Evolutionary conservation across 108 stramenopile species (phyloP).

Genomic region (Nitzschia putrida): DNA sequence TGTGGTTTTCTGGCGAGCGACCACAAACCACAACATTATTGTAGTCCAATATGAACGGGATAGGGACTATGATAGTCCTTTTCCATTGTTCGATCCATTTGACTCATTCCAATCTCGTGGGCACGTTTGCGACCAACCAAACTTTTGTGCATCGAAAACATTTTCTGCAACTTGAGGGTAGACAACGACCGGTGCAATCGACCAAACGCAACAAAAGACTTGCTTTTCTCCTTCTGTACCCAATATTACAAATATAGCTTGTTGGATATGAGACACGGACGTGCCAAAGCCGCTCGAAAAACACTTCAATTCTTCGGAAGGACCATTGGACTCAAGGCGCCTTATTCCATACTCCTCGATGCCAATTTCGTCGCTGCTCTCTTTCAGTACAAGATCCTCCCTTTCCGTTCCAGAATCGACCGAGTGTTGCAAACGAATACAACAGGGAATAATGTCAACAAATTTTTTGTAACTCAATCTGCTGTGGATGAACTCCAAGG

Average conservation of each 20-base stretch:
- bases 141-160: too few relatives aligned
- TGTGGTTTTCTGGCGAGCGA: too few relatives aligned
- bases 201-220: too few relatives aligned
- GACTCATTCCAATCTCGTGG: too few relatives aligned
- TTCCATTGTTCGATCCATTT: too few relatives aligned
- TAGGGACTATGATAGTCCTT: too few relatives aligned
- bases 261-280: slow-evolving; percentile 76
- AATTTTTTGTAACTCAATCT: slow-evolving; percentile 29
- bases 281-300: slow-evolving; percentile 80
- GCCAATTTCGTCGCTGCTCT: slow-evolving; percentile 74
- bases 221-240: too few relatives aligned
- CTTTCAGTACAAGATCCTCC: slow-evolving; percentile 61
- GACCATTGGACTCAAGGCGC: slow-evolving; percentile 62
- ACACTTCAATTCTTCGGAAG: slow-evolving; percentile 79
- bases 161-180: too few relatives aligned
- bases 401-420: slow-evolving; percentile 51
- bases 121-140: too few relatives aligned
- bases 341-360: slow-evolving; percentile 74
- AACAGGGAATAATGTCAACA: not conserved
- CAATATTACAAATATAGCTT: not conserved
- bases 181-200: too few relatives aligned
- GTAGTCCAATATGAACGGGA: too few relatives aligned
- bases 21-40: too few relatives aligned
- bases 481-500: slow-evolving; percentile 29
- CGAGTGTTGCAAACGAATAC: slow-evolving; percentile 36